Conservation (phyloP, 108 stramenopile genomes). For the Asterionellopsis glacialis region DNA sequence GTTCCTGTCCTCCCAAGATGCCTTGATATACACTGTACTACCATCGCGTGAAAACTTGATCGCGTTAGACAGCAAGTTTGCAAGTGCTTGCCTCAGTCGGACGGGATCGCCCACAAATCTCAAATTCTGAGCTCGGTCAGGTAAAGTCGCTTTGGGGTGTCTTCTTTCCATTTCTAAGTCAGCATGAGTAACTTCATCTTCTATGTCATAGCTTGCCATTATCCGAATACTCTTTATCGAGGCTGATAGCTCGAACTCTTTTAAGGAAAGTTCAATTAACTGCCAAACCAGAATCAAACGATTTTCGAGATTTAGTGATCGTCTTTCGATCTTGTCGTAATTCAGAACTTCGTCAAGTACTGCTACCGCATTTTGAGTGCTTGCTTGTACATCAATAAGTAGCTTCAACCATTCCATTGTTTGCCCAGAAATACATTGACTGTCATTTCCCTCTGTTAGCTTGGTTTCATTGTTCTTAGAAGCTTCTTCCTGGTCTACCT, state of each 20-base stretch:
- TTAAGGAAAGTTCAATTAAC: constrained; percentile 11
- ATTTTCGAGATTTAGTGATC: constrained; percentile 20
- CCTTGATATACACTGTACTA: neutral
- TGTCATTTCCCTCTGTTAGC: neutral
- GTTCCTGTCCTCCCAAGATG: constrained; percentile 2
- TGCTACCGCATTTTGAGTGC: constrained; percentile 18
- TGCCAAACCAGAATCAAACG: constrained; percentile 16
- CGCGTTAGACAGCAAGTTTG: constrained; percentile 59
- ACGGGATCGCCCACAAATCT: constrained; percentile 37
- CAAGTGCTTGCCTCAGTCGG: constrained; percentile 34
- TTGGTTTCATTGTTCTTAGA: neutral
- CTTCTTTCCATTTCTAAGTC: neutral
- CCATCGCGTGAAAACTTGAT: constrained; percentile 46
- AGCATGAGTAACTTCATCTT: neutral
- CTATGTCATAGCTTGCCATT: neutral
- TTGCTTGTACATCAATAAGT: constrained; percentile 18
- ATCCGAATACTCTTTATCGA: neutral
- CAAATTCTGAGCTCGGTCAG: constrained; percentile 6
- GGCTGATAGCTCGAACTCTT: constrained; percentile 22
- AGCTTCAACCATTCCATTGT: neutral
- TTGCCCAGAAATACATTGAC: neutral
- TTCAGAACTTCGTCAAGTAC: constrained; percentile 35
- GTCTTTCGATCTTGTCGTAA: constrained; percentile 41
- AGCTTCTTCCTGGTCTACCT: neutral
- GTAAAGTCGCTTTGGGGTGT: neutral